Evolutionary conservation across 192 early-diverging fungal species (phyloP).

Genomic region (Rhizophagus clarus): DNA sequence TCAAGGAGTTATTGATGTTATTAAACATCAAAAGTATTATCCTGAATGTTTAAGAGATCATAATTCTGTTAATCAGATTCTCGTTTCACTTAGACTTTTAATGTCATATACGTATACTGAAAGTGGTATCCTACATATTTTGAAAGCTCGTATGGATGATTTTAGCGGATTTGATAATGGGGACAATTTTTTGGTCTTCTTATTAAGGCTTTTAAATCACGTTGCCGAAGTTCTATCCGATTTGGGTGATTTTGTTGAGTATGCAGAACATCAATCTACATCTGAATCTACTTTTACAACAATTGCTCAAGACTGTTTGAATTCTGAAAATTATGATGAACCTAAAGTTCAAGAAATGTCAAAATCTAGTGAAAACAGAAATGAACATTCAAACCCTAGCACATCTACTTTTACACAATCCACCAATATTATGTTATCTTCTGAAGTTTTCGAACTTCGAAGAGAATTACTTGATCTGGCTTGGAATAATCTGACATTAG

Average conservation of each 20-base stretch:
- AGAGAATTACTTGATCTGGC: slow-evolving; percentile 21
- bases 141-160: slow-evolving; percentile 32
- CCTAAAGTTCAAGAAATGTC: background rate
- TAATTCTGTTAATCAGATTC: slow-evolving; percentile 26
- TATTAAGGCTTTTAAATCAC: slow-evolving; percentile 31
- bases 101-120: slow-evolving; percentile 32
- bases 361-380: background rate
- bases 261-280: slow-evolving; percentile 26
- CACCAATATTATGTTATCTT: background rate
- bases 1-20: slow-evolving; percentile 32
- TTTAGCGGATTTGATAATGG: slow-evolving; percentile 35
- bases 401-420: background rate
- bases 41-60: slow-evolving; percentile 34
- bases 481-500: slow-evolving; percentile 24
- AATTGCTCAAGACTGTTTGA: background rate
- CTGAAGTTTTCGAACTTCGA: slow-evolving; percentile 26
- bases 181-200: slow-evolving; percentile 29
- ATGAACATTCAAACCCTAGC: background rate
- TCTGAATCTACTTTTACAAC: background rate
- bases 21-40: slow-evolving; percentile 36
- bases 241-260: slow-evolving; percentile 29
- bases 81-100: slow-evolving; percentile 25
- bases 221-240: slow-evolving; percentile 30
- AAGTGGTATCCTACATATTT: slow-evolving; percentile 28
- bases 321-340: background rate